Evolutionary conservation across 805 yeast genomes (phyloP).

Genomic region (Scheffersomyces ergatensis): DNA sequence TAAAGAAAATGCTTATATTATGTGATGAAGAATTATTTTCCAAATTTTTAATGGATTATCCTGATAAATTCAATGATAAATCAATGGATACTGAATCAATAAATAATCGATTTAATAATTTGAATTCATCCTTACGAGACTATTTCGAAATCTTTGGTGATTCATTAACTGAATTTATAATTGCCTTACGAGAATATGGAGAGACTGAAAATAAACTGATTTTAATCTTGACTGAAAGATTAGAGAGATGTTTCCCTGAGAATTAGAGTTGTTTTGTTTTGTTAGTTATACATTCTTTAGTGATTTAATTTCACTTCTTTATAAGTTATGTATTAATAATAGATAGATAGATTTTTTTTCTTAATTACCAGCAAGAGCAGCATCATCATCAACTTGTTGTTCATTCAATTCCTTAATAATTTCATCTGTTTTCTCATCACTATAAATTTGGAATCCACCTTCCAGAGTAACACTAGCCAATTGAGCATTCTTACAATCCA

Average conservation of each 20-base stretch:
- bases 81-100: constrained; percentile 40
- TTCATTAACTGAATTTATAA: constrained; percentile 44
- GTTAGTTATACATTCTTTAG: constrained; percentile 2
- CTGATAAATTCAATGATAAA: constrained; percentile 36
- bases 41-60: constrained; percentile 29
- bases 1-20: constrained; percentile 52
- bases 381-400: constrained; percentile 49
- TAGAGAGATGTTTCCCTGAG: constrained; percentile 37
- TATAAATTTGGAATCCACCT: constrained; percentile 81
- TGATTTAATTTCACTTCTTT: not conserved
- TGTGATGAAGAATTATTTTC: constrained; percentile 47
- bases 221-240: constrained; percentile 39
- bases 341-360: too few relatives aligned
- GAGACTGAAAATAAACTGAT: constrained; percentile 49
- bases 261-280: constrained; percentile 9
- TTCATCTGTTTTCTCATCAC: constrained; percentile 76
- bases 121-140: constrained; percentile 39
- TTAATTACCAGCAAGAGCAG: constrained; percentile 4
- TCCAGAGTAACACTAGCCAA: constrained; percentile 88
- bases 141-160: constrained; percentile 45
- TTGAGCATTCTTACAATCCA: constrained; percentile 93
- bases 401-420: constrained; percentile 77
- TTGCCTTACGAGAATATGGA: constrained; percentile 45
- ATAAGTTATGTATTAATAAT: too few relatives aligned
- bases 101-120: constrained; percentile 34